A percentile compares a stretch with the other conserved stretches of the same genome.
Evolutionary conservation across 2,329 filamentous ascomycete species (phyloP).

Genomic region (Xylaria sp.): DNA sequence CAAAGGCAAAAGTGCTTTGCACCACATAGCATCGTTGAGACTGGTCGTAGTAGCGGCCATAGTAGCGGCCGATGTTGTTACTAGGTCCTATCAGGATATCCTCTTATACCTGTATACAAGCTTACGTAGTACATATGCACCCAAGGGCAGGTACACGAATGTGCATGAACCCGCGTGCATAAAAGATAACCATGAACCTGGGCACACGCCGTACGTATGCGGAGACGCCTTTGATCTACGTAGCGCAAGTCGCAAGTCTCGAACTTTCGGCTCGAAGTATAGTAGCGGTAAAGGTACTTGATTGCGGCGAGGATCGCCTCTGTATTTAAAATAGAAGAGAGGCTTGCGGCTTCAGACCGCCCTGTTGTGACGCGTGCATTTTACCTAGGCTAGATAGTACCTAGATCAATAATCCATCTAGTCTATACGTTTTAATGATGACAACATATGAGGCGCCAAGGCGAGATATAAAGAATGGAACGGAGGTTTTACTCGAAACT

Average conservation of each 20-base stretch:
- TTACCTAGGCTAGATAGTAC: not conserved
- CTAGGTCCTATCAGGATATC: slow-evolving; percentile 1
- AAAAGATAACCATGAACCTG: slow-evolving; percentile 9
- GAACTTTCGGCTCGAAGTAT: slow-evolving; percentile 4
- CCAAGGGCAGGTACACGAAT: slow-evolving; percentile 19
- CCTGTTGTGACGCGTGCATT: not conserved
- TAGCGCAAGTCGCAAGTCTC: slow-evolving; percentile 16
- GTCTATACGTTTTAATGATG: not conserved
- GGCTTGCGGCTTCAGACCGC: not conserved
- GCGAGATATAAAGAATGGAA: not conserved
- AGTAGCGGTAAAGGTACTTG: slow-evolving; percentile 17
- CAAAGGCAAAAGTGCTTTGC: not conserved
- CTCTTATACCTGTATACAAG: slow-evolving; percentile 22
- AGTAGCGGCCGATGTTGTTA: too few relatives aligned
- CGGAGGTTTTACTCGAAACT: not conserved
- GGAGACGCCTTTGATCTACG: slow-evolving; percentile 25
- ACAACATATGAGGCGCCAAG: slow-evolving; percentile 1
- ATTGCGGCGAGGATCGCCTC: not conserved
- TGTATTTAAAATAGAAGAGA: slow-evolving; percentile 17
- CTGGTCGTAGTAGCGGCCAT: not conserved
- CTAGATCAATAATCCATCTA: not conserved
- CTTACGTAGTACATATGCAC: slow-evolving; percentile 32
- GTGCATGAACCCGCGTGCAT: slow-evolving; percentile 34
- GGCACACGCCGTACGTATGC: slow-evolving; percentile 18
- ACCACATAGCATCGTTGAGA: not conserved